A percentile compares a stretch with the other conserved stretches of the same genome.
Conservation (phyloP, 352 stramenopile species). For the Globisporangium barbulae region DNA sequence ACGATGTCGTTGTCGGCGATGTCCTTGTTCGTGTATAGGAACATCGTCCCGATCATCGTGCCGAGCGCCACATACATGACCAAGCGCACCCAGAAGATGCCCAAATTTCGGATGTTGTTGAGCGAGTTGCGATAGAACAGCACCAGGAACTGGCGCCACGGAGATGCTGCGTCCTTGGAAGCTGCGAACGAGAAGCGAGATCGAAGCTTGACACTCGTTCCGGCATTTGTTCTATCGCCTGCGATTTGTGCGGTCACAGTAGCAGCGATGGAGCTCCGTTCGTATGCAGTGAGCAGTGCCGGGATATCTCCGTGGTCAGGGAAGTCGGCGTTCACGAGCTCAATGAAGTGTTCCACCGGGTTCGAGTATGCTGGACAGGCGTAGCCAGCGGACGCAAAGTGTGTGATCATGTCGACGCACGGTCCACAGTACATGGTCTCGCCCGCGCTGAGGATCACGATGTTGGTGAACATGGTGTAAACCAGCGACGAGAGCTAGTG, state of each 20-base stretch:
- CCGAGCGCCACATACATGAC: conserved; percentile 79
- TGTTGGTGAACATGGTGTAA: conserved; percentile 66
- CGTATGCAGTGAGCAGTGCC: conserved; percentile 1
- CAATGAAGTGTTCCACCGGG: conserved; percentile 59
- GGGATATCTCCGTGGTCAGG: conserved; percentile 15
- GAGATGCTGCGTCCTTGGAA: conserved; percentile 36
- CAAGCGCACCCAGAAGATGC: conserved; percentile 76
- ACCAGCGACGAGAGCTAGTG: conserved; percentile 82
- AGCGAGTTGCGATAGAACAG: conserved; percentile 48
- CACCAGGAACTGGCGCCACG: conserved; percentile 49
- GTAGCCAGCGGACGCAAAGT: conserved; percentile 54
- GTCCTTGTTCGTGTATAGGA: conserved; percentile 40
- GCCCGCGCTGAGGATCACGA: conserved; percentile 38
- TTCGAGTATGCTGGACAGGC: conserved; percentile 65
- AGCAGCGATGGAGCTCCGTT: conserved; percentile 7
- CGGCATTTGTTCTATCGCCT: conserved; percentile 14
- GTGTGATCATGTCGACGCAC: conserved; percentile 37
- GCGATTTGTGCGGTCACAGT: conserved; percentile 29
- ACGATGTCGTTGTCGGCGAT: conserved; percentile 37
- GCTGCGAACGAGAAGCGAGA: conserved; percentile 10
- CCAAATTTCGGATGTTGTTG: conserved; percentile 69
- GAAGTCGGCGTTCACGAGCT: conserved; percentile 67
- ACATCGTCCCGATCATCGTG: conserved; percentile 76
- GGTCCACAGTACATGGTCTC: conserved; percentile 40
- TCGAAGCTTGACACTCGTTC: neutral